Base-by-base conservation (phyloP, 192 early-diverging fungal genomes). In the Nowakowskiella sp. region DNA sequence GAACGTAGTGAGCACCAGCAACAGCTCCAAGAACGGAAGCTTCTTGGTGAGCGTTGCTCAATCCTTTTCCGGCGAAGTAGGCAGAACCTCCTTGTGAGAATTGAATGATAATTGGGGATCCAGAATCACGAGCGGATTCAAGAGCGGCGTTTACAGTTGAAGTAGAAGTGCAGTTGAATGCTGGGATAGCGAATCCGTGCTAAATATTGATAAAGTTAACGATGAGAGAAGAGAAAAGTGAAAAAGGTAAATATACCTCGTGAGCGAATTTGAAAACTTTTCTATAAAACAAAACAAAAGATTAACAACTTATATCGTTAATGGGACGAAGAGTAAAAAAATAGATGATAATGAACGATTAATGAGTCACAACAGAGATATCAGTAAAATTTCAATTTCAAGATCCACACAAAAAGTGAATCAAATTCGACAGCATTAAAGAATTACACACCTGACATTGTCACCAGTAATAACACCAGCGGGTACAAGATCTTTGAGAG, bases 101-200 rank as follows among this genome's bases (percentile, higher is more conserved):
- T 79, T 96, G 92, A 60, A 96, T 87, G 66, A 96, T 91, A 58
- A 96, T 72, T 60, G 91, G 91, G 24, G 88, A 85, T 70, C 91
- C 90, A 54, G 80, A 73, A 60, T 96, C 90, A 62, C 90, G 85
- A 25, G 92, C 92, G 69, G 92, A 90, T 77, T 96, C 91, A 39
- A 96, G 81, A 26, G 83, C 81, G 39, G 92, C 92, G 55, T 93
- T 96, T 71, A 92, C 55, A 51, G 91, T 91, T 31, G 86, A 90
- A 22, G 90, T 87, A 31, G 87, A 86, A 62, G 90, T 94, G 82
- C 90, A 91, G 78, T 96, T 96, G 76, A 96, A 85, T 33, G 92
- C 90, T 44, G 92, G 91, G 72, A 96, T 96, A 60, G 92, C 92
- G 57, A 91, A 96, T 27, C 77, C 62, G 68, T 96, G 75, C 67